Percentiles rank a stretch among this genome's conserved stretches.
phyloP scores from a whole-genome alignment of 192 early-diverging fungal genomes.

The Glomus cerebriforme region DNA sequence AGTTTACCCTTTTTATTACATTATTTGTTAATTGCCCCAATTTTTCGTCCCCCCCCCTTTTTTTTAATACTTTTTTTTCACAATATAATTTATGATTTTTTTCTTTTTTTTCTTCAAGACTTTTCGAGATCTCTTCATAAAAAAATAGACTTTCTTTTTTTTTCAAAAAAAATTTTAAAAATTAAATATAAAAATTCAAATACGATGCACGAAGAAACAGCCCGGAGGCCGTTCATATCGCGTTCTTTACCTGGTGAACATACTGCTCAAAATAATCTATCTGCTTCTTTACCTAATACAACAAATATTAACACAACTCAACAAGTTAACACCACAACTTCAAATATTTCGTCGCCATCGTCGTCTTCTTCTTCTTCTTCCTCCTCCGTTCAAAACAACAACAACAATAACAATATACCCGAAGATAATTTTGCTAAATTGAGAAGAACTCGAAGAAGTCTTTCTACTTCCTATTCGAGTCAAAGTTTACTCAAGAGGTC shows the following conservation, averaged over 20 bases:
- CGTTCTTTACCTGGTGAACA: constrained; percentile 32
- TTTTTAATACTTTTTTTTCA: too few species aligned
- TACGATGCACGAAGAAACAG: constrained; percentile 21
- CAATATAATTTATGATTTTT: too few species aligned
- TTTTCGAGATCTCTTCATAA: not conserved
- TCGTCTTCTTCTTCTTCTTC: not conserved
- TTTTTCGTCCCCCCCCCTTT: too few species aligned
- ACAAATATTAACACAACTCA: not conserved
- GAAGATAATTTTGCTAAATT: constrained; percentile 17
- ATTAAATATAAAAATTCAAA: not conserved
- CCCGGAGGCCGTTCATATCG: constrained; percentile 17
- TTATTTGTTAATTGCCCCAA: too few species aligned
- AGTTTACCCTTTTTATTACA: too few species aligned
- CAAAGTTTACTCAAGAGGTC: constrained; percentile 33
- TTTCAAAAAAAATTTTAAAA: constrained; percentile 1
- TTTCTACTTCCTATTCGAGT: constrained; percentile 27
- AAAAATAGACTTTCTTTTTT: constrained; percentile 13
- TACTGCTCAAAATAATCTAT: constrained; percentile 13
- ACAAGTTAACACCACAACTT: not conserved
- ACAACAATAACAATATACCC: not conserved
- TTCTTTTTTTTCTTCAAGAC: not conserved
- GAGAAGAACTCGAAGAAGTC: constrained; percentile 28
- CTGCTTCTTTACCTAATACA: constrained; percentile 13
- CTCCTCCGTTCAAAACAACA: not conserved
- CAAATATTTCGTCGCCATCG: not conserved